phyloP scores from a whole-genome alignment of 1,139 yeast species.

The Saccharomyces uvarum region DNA sequence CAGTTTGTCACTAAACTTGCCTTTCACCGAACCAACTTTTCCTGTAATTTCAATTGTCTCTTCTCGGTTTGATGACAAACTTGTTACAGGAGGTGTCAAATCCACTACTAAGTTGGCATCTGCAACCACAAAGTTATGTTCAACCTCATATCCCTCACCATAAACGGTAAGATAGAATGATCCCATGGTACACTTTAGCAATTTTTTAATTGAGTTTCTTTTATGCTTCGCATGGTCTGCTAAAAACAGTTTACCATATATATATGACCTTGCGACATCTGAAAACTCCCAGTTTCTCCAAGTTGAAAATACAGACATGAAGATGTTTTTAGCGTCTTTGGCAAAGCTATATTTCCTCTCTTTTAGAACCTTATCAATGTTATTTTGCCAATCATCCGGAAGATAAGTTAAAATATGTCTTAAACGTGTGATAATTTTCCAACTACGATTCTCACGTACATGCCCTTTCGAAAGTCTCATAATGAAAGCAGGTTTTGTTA shows the following conservation, averaged over 20 bases:
- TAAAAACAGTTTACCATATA: constrained; percentile 36
- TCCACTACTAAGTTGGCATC: constrained; percentile 17
- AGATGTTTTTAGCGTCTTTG: constrained; percentile 45
- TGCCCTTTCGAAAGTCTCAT: constrained; percentile 65
- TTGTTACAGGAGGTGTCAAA: constrained; percentile 13
- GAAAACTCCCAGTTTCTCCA: constrained; percentile 91
- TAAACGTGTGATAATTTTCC: constrained; percentile 76
- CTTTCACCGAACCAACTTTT: constrained; percentile 19
- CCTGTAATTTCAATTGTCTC: constrained; percentile 19
- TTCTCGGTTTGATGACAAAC: constrained; percentile 12
- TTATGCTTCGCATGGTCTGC: constrained; percentile 11
- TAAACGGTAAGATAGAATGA: constrained; percentile 24
- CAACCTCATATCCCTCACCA: constrained; percentile 20
- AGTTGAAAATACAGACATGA: constrained; percentile 51
- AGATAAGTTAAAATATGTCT: constrained; percentile 61
- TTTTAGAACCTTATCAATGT: constrained; percentile 18
- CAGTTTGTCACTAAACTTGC: constrained; percentile 21
- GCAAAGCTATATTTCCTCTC: constrained; percentile 37
- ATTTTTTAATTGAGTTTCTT: constrained; percentile 20
- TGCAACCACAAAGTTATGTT: constrained; percentile 21
- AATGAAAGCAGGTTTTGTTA: constrained; percentile 81
- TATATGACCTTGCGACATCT: constrained; percentile 48
- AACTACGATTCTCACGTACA: constrained; percentile 71
- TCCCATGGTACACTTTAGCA: constrained; percentile 16
- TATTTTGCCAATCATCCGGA: constrained; percentile 46